Evolutionary conservation across 768 basidiomycete species (phyloP).

Genomic region (Mycena galopus): DNA sequence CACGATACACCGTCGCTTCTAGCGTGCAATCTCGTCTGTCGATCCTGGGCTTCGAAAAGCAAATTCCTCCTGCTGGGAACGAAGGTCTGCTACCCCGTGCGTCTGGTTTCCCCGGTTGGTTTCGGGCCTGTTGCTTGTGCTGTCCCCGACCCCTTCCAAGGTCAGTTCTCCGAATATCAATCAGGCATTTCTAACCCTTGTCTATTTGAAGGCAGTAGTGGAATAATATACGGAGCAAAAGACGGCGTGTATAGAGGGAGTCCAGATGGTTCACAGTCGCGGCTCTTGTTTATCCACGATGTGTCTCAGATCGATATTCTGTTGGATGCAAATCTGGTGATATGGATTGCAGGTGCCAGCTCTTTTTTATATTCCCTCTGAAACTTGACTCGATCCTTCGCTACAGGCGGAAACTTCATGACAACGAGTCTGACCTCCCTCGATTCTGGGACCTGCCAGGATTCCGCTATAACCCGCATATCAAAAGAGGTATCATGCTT

Average conservation of each 20-base stretch:
- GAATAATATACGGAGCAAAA: constrained; percentile 24
- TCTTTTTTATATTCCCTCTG: neutral
- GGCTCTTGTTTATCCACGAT: constrained; percentile 6
- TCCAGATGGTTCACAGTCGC: constrained; percentile 2
- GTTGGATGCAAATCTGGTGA: constrained; percentile 78
- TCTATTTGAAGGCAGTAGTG: neutral
- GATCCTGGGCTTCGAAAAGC: constrained; percentile 31
- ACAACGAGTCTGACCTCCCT: constrained; percentile 24
- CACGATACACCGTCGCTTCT: constrained; percentile 19
- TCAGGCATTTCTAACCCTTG: neutral
- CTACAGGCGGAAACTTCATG: constrained; percentile 23
- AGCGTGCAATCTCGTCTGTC: constrained; percentile 33
- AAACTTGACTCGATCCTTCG: neutral
- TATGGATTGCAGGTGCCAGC: constrained; percentile 76
- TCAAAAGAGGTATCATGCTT: constrained; percentile 43
- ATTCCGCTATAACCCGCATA: constrained; percentile 14
- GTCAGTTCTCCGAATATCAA: neutral
- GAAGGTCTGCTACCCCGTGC: constrained; percentile 20
- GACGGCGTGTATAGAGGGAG: constrained; percentile 27
- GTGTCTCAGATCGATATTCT: constrained; percentile 85
- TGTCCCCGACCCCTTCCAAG: neutral
- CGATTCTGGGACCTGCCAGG: neutral
- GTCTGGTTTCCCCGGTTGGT: constrained; percentile 10
- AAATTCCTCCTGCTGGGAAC: constrained; percentile 16
- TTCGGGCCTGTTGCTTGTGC: constrained; percentile 17